Conservation (phyloP, 768 basidiomycete species). For the Hebeloma cylindrosporum region DNA sequence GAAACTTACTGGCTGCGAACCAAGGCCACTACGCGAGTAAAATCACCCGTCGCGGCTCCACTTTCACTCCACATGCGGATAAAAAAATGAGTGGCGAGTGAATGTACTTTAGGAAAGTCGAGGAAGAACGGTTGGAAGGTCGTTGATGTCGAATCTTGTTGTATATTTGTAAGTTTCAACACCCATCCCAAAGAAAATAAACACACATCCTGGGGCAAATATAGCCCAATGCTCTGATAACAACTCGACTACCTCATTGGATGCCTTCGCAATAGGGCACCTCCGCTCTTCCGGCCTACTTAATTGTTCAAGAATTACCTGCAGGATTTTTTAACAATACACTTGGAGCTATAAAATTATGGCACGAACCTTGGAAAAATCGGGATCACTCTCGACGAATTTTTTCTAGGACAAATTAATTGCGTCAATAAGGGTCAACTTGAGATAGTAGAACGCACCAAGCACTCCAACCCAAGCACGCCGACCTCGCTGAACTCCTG, state of each 20-base stretch:
- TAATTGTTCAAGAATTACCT: constrained; percentile 80
- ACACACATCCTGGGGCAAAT: constrained; percentile 81
- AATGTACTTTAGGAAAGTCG: constrained; percentile 79
- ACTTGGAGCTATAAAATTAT: constrained; percentile 2
- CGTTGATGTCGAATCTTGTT: constrained; percentile 72
- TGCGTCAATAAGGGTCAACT: background rate
- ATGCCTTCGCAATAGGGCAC: constrained; percentile 82
- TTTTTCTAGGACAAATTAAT: constrained; percentile 43
- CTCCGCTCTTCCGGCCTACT: constrained; percentile 71
- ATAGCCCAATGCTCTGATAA: constrained; percentile 85
- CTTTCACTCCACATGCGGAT: constrained; percentile 93
- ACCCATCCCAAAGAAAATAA: constrained; percentile 1
- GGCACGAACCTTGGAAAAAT: constrained; percentile 68
- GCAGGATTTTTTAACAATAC: constrained; percentile 8
- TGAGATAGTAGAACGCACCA: constrained; percentile 46
- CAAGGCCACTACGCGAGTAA: constrained; percentile 72
- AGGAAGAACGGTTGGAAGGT: constrained; percentile 87
- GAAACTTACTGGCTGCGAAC: constrained; percentile 79
- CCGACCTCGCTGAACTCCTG: constrained; percentile 80
- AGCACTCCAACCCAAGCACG: constrained; percentile 76
- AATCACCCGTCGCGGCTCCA: constrained; percentile 73
- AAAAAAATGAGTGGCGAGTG: constrained; percentile 82
- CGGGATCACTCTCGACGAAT: constrained; percentile 68
- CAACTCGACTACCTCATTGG: constrained; percentile 82
- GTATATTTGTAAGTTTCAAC: constrained; percentile 25